Conservation (phyloP, 1,284 basidiomycete genomes). For the Gomphus bonarii region DNA sequence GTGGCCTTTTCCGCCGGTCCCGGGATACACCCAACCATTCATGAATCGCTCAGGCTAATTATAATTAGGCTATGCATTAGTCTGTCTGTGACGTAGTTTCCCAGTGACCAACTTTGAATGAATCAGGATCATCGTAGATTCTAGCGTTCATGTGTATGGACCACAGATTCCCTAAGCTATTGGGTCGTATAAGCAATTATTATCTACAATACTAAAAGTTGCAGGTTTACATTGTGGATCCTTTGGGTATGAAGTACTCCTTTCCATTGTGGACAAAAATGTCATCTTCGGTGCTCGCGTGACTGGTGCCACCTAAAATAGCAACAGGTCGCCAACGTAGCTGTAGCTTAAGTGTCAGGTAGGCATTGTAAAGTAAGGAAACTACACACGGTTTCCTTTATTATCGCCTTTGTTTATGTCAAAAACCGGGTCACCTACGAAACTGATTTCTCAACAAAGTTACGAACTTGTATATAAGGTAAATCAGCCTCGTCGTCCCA, state of each 20-base stretch:
- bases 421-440: not conserved
- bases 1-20: not conserved
- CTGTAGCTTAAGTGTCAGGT: not conserved
- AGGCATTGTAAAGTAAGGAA: not conserved
- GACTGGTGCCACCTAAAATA: conserved; percentile 31
- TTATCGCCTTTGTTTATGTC: not conserved
- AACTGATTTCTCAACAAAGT: not conserved
- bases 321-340: conserved; percentile 36
- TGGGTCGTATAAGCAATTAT: not conserved
- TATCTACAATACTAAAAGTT: conserved; percentile 13
- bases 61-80: not conserved
- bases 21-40: not conserved
- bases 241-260: conserved; percentile 29
- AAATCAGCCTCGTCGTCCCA: conserved; percentile 31
- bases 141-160: conserved; percentile 11
- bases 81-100: not conserved
- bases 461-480: conserved; percentile 27
- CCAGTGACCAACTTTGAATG: not conserved
- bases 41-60: not conserved
- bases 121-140: conserved; percentile 8
- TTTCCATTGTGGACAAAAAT: conserved; percentile 8
- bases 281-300: conserved; percentile 30
- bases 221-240: conserved; percentile 29
- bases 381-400: conserved; percentile 6
- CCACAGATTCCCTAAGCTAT: conserved; percentile 10